phyloP scores from a whole-genome alignment of 106 monocot genomes.

The Platanthera zijinensis region DNA sequence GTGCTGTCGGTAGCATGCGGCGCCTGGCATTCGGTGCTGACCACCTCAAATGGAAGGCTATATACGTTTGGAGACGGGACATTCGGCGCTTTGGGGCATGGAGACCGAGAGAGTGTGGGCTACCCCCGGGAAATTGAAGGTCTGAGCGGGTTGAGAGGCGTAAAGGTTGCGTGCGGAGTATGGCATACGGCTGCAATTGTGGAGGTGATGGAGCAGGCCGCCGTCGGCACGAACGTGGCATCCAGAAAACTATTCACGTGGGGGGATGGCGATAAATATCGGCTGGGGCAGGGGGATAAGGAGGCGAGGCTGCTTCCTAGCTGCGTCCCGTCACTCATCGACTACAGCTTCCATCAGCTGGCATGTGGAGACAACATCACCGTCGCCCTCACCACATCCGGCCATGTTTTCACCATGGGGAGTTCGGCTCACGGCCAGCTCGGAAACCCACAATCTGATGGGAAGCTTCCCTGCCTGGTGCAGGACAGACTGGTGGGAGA shows the following conservation, averaged over 20 bases:
- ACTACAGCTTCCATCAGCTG: slow-evolving; percentile 47
- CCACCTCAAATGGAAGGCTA: slow-evolving; percentile 38
- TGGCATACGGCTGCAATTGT: slow-evolving; percentile 58
- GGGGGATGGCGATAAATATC: slow-evolving; percentile 70
- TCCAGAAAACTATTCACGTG: slow-evolving; percentile 64
- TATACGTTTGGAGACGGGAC: slow-evolving; percentile 56
- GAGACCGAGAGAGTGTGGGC: slow-evolving; percentile 33
- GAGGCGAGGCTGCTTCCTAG: slow-evolving; percentile 41
- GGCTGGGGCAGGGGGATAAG: slow-evolving; percentile 55
- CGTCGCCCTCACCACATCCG: slow-evolving; percentile 43
- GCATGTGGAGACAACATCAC: slow-evolving; percentile 58
- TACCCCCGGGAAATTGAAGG: slow-evolving; percentile 42
- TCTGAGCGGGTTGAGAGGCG: slow-evolving; percentile 30
- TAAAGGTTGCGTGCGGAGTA: slow-evolving; percentile 44
- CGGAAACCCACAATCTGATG: slow-evolving; percentile 45
- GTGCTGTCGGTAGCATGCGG: slow-evolving; percentile 49
- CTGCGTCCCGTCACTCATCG: slow-evolving; percentile 44
- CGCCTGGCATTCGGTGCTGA: slow-evolving; percentile 49
- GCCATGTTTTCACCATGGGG: slow-evolving; percentile 62
- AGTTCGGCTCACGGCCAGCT: slow-evolving; percentile 53
- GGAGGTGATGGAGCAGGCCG: slow-evolving; percentile 31
- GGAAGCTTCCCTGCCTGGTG: slow-evolving; percentile 49
- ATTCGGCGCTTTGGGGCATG: slow-evolving; percentile 59
- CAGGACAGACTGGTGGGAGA: slow-evolving; percentile 40
- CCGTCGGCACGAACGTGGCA: slow-evolving; percentile 3